Conservation (phyloP, 768 basidiomycete species). For the Trametes cinnabarina region DNA sequence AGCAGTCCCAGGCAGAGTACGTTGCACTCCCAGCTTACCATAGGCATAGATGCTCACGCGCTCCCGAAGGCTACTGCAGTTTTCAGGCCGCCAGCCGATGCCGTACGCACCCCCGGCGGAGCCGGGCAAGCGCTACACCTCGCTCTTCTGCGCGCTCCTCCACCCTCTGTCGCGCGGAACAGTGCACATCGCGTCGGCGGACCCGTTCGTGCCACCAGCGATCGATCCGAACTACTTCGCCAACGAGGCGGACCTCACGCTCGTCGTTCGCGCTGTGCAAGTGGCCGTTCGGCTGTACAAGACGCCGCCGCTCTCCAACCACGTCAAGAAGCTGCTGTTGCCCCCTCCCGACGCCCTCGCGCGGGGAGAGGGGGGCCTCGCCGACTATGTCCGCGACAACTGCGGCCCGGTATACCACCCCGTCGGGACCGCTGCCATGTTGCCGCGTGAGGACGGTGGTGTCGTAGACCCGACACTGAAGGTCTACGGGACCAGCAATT, state of each 20-base stretch:
- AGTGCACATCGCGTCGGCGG: slow-evolving; percentile 1
- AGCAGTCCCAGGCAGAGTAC: background rate
- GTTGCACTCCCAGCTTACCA: background rate
- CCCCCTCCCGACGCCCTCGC: background rate
- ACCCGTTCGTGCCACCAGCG: background rate
- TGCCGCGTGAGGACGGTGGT: slow-evolving; percentile 5
- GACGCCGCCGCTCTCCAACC: background rate
- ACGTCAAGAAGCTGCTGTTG: background rate
- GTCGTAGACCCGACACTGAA: background rate
- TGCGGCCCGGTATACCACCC: slow-evolving; percentile 1
- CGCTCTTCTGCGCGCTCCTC: background rate
- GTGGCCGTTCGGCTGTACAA: background rate
- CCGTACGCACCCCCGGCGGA: background rate
- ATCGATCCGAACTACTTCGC: slow-evolving; percentile 9
- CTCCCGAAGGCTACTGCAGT: background rate
- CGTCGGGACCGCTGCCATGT: slow-evolving; percentile 4
- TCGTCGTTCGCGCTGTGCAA: background rate
- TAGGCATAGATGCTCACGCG: background rate
- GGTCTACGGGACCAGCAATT: background rate
- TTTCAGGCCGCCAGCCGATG: background rate
- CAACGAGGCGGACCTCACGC: slow-evolving; percentile 18
- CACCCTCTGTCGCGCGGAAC: slow-evolving; percentile 7
- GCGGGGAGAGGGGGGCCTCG: background rate
- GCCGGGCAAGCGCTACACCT: background rate
- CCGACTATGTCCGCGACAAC: background rate